Conservation (phyloP, 1,284 basidiomycete species). For the Mrakiaceae sp. region DNA sequence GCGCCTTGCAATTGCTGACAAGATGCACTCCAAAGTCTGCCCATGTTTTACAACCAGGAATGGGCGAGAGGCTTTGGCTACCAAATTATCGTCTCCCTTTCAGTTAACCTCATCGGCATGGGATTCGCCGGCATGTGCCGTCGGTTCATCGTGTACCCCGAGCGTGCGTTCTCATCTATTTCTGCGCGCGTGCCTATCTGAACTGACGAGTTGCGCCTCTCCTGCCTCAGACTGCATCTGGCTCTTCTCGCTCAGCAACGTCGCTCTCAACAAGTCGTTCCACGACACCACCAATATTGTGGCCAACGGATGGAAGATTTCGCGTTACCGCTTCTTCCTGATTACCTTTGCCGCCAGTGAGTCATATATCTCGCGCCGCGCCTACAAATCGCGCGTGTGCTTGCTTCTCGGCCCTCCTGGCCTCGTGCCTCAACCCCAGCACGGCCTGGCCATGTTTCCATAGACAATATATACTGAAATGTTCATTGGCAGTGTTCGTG, state of each 20-base stretch:
- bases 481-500: conserved; percentile 24
- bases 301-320: conserved; percentile 33
- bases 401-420: too few relatives aligned
- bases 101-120: conserved; percentile 39
- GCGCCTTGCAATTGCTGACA: too few relatives aligned
- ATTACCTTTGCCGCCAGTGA: conserved; percentile 24
- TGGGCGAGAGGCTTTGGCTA: conserved; percentile 35
- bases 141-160: conserved; percentile 40
- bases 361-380: too few relatives aligned
- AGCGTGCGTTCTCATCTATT: conserved; percentile 4
- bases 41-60: conserved; percentile 27
- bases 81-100: conserved; percentile 37
- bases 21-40: too few relatives aligned
- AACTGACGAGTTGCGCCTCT: background rate
- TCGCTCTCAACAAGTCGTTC: conserved; percentile 38
- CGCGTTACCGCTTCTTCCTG: conserved; percentile 32
- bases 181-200: background rate
- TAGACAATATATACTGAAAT: too few relatives aligned
- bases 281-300: conserved; percentile 30
- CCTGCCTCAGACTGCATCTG: conserved; percentile 27
- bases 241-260: conserved; percentile 37
- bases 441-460: too few relatives aligned
- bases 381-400: too few relatives aligned
- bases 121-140: conserved; percentile 40
- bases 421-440: too few relatives aligned